Evolutionary conservation across 164 flowering plant species (phyloP).

Genomic region (Pachysandra terminalis): DNA sequence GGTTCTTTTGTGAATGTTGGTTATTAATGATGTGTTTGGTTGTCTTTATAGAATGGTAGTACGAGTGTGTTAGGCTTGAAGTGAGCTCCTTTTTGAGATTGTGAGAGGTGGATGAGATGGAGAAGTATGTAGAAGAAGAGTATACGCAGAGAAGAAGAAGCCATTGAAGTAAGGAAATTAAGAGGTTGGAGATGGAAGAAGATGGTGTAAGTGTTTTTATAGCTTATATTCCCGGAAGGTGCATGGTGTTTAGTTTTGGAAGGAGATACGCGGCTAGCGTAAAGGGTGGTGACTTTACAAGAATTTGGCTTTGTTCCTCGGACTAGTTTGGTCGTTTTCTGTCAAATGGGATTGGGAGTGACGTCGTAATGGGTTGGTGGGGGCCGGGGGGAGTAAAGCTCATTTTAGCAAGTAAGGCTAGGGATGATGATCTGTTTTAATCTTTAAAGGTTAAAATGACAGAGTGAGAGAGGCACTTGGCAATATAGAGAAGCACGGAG

Average conservation of each 20-base stretch:
- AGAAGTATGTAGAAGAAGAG: neutral
- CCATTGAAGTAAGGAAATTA: too few relatives aligned
- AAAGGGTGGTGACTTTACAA: too few relatives aligned
- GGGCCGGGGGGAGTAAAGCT: neutral
- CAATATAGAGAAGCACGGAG: too few relatives aligned
- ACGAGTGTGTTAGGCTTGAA: neutral
- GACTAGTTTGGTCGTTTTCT: neutral
- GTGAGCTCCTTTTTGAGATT: neutral
- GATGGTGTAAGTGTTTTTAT: neutral
- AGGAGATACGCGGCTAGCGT: neutral
- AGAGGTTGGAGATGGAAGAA: neutral
- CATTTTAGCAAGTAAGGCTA: neutral
- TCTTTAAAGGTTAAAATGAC: too few relatives aligned
- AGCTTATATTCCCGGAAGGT: too few relatives aligned
- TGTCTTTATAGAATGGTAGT: neutral
- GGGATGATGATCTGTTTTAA: neutral
- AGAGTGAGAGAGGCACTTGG: too few relatives aligned
- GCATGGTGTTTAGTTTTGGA: neutral
- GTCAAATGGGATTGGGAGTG: neutral
- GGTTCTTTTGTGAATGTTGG: slow-evolving; percentile 25
- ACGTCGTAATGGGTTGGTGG: too few relatives aligned
- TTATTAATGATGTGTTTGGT: slow-evolving; percentile 19
- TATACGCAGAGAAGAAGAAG: neutral
- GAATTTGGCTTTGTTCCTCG: neutral
- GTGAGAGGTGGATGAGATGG: neutral